A percentile compares a stretch with the other conserved stretches of the same genome.
These are phyloP conservation scores for Pulveroboletus sp. DNA, from an alignment of 768 basidiomycete genomes.

Conservation along the genomic window DNA sequence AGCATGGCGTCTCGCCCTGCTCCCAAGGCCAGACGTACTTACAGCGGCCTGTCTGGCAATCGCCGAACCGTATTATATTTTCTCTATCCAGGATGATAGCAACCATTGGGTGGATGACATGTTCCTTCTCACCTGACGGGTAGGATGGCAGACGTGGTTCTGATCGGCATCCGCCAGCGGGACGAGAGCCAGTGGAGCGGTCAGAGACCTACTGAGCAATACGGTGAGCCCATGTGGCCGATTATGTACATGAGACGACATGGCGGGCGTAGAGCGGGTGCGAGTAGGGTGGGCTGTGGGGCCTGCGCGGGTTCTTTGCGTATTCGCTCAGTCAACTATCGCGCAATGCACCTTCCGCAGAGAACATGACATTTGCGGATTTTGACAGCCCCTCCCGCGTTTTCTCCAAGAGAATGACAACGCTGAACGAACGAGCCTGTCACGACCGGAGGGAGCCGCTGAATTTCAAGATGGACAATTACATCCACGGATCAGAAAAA, in stretches of 20 bases:
- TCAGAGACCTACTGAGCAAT: slow-evolving; percentile 10
- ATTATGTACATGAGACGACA: slow-evolving; percentile 13
- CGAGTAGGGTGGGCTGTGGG: too few relatives aligned
- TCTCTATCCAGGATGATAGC: slow-evolving; percentile 9
- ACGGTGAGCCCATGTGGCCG: not conserved
- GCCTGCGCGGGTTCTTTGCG: slow-evolving; percentile 4
- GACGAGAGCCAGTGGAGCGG: slow-evolving; percentile 1
- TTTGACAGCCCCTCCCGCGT: slow-evolving; percentile 20
- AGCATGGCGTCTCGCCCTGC: too few relatives aligned
- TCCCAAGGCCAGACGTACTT: slow-evolving; percentile 20
- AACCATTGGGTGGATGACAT: slow-evolving; percentile 11
- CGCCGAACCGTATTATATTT: slow-evolving; percentile 7
- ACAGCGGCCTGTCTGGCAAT: slow-evolving; percentile 12
- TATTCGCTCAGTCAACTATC: not conserved
- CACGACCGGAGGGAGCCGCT: slow-evolving; percentile 18
- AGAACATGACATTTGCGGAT: not conserved
- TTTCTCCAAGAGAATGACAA: slow-evolving; percentile 18
- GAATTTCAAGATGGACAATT: slow-evolving; percentile 5
- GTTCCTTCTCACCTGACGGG: slow-evolving; percentile 12
- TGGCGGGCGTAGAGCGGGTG: slow-evolving; percentile 19
- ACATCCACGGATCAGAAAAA: slow-evolving; percentile 24
- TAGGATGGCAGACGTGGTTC: slow-evolving; percentile 12
- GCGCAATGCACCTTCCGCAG: slow-evolving; percentile 13
- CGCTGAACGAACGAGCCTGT: slow-evolving; percentile 3
- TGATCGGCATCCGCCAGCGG: slow-evolving; percentile 26